A percentile compares a stretch with the other conserved stretches of the same genome.
Conservation (phyloP, 129 eudicot genomes). For the Tagetes erecta region DNA sequence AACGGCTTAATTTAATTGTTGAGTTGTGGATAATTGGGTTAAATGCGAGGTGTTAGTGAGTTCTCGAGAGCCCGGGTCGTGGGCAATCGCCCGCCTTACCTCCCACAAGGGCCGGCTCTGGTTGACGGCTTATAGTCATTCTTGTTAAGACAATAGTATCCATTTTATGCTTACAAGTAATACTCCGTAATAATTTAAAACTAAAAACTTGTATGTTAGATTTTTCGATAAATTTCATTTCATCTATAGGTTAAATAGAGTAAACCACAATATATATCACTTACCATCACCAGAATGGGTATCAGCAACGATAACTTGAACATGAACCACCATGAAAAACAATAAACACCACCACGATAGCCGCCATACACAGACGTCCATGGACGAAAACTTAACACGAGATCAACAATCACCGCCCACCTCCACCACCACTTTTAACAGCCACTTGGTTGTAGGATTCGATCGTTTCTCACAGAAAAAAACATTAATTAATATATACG, state of each 20-base stretch:
- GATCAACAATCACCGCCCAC: not conserved
- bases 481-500: too few species aligned
- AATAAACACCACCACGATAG: slow-evolving; percentile 16
- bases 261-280: slow-evolving; percentile 11
- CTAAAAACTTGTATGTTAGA: not conserved
- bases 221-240: not conserved
- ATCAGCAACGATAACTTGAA: slow-evolving; percentile 32
- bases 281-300: slow-evolving; percentile 41
- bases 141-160: too few species aligned
- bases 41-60: too few species aligned
- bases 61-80: too few species aligned
- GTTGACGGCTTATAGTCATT: too few species aligned
- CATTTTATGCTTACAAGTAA: too few species aligned
- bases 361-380: slow-evolving; percentile 29
- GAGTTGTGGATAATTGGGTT: too few species aligned
- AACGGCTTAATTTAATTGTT: too few species aligned
- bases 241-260: not conserved
- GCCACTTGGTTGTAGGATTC: not conserved
- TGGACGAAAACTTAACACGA: slow-evolving; percentile 1
- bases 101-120: too few species aligned
- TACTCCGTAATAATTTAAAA: too few species aligned
- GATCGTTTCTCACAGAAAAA: not conserved
- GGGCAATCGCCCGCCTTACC: too few species aligned
- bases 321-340: slow-evolving; percentile 25
- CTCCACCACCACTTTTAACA: not conserved